These are phyloP conservation scores for Taphrina deformans DNA, from an alignment of 1,139 yeast species.

Conservation along the genomic window DNA sequence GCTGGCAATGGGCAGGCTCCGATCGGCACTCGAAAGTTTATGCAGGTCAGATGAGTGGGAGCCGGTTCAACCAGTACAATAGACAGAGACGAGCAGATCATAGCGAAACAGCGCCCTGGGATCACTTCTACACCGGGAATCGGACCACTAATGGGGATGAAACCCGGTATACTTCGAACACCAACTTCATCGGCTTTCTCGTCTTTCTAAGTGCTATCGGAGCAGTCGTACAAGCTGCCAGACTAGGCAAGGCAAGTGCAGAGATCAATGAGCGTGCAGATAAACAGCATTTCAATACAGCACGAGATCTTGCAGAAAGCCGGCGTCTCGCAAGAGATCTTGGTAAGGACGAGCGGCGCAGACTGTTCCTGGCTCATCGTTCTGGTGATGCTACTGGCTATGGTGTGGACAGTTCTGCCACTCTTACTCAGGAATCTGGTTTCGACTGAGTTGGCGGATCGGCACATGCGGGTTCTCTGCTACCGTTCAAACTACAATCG, in stretches of 20 bases:
- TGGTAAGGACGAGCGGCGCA: slow-evolving; percentile 28
- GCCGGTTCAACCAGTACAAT: slow-evolving; percentile 26
- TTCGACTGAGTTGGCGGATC: neutral
- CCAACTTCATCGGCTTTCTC: slow-evolving; percentile 27
- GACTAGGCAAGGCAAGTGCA: slow-evolving; percentile 30
- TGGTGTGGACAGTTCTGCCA: neutral
- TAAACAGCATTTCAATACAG: slow-evolving; percentile 17
- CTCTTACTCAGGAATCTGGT: neutral
- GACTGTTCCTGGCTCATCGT: slow-evolving; percentile 22
- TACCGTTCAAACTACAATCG: too few species aligned
- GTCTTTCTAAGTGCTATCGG: slow-evolving; percentile 31
- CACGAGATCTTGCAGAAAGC: slow-evolving; percentile 31
- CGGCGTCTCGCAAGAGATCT: slow-evolving; percentile 24
- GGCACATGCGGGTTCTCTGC: too few species aligned
- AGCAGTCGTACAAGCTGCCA: slow-evolving; percentile 27
- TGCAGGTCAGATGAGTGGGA: slow-evolving; percentile 21
- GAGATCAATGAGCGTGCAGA: slow-evolving; percentile 32
- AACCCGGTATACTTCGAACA: slow-evolving; percentile 22
- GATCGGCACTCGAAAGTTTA: slow-evolving; percentile 13
- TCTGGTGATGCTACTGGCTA: slow-evolving; percentile 17
- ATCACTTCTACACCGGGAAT: slow-evolving; percentile 22
- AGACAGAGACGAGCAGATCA: slow-evolving; percentile 18
- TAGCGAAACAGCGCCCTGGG: slow-evolving; percentile 30
- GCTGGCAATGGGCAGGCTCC: slow-evolving; percentile 37
- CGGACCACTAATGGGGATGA: neutral